Conservation (phyloP, 2,329 filamentous ascomycete genomes). For the Neonectria neomacrospora region DNA sequence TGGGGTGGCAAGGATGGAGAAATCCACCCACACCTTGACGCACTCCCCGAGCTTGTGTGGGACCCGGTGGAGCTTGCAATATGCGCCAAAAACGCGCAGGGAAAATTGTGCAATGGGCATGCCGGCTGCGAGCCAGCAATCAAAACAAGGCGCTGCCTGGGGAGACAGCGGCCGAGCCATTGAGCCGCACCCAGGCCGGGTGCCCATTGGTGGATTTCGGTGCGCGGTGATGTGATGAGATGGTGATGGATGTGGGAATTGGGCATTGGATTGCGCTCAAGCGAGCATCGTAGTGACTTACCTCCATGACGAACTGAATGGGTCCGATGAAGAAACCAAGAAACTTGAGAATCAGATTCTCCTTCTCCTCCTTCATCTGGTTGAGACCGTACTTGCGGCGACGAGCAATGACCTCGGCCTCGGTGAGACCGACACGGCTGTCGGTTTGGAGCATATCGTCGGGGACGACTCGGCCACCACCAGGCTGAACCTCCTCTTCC, state of each 20-base stretch:
- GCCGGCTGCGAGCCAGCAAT: conserved; percentile 18
- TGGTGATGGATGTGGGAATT: not conserved
- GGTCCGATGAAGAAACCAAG: conserved; percentile 85
- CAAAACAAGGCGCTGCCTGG: conserved; percentile 28
- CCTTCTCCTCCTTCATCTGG: conserved; percentile 91
- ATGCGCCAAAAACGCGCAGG: conserved; percentile 44
- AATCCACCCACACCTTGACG: conserved; percentile 39
- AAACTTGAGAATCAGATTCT: conserved; percentile 87
- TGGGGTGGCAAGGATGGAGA: conserved; percentile 29
- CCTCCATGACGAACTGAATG: conserved; percentile 95
- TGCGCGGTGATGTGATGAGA: not conserved
- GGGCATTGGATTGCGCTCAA: not conserved
- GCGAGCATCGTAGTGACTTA: conserved; percentile 52
- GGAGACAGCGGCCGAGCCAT: conserved; percentile 15
- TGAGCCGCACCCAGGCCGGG: conserved; percentile 13
- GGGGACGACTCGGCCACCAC: conserved; percentile 71
- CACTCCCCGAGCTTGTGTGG: conserved; percentile 48
- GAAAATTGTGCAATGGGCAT: conserved; percentile 37
- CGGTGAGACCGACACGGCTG: conserved; percentile 76
- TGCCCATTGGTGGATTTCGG: not conserved
- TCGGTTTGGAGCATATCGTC: conserved; percentile 84
- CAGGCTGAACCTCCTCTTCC: conserved; percentile 58
- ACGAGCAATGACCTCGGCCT: conserved; percentile 71
- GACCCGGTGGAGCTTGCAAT: conserved; percentile 43
- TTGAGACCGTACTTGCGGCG: conserved; percentile 84